Evolutionary conservation across 1,284 basidiomycete species (phyloP).

Genomic region (Tranzscheliella williamsii): DNA sequence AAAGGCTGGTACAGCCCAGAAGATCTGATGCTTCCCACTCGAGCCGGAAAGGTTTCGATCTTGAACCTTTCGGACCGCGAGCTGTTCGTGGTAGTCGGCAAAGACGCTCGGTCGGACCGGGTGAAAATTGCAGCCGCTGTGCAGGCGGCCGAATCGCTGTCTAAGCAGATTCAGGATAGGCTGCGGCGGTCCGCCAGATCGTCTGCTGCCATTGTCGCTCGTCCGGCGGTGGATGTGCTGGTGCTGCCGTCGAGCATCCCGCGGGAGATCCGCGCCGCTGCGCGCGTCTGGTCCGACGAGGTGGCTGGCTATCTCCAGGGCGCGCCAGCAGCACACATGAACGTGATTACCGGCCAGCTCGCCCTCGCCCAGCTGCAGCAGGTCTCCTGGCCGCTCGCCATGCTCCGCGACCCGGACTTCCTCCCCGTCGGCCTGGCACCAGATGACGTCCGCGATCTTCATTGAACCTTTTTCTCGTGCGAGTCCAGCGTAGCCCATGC

Average conservation of each 20-base stretch:
- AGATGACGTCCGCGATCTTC: slow-evolving; percentile 16
- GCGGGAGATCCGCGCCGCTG: slow-evolving; percentile 29
- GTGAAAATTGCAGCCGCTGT: slow-evolving; percentile 24
- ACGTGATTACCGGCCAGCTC: slow-evolving; percentile 12
- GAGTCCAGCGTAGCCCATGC: no score
- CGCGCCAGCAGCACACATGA: slow-evolving; percentile 17
- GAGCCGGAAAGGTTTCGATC: slow-evolving; percentile 28
- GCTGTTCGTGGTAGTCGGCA: slow-evolving; percentile 46
- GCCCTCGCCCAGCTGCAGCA: slow-evolving; percentile 23
- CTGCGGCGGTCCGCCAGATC: slow-evolving; percentile 1
- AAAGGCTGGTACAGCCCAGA: slow-evolving; percentile 20
- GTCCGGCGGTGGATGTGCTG: slow-evolving; percentile 47
- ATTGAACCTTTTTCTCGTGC: no score
- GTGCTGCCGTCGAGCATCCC: slow-evolving; percentile 43
- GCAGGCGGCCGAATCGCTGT: slow-evolving; percentile 30
- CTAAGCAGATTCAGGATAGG: slow-evolving; percentile 6
- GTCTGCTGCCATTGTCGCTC: slow-evolving; percentile 10
- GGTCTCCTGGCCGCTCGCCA: slow-evolving; percentile 15
- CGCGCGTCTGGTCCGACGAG: slow-evolving; percentile 39
- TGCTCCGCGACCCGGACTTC: slow-evolving; percentile 16
- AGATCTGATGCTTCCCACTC: slow-evolving; percentile 24
- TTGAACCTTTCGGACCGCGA: slow-evolving; percentile 38
- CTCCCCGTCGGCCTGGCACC: slow-evolving; percentile 38
- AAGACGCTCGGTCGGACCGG: slow-evolving; percentile 34
- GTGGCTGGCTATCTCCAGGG: slow-evolving; percentile 16